These are phyloP conservation scores for Nicotiana tomentosiformis DNA, from an alignment of 257 asterid genomes.

Conservation along the genomic window DNA sequence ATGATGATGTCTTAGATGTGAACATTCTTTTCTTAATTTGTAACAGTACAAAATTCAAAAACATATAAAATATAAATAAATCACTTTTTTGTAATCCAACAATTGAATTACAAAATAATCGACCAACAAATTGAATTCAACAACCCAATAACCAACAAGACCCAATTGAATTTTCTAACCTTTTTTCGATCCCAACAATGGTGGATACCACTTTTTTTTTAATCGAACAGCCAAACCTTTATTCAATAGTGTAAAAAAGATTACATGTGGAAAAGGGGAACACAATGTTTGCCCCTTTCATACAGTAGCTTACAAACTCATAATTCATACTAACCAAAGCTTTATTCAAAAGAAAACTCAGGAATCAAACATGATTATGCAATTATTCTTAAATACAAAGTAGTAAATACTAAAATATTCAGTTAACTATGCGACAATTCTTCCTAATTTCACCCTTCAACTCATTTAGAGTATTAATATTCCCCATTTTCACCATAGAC, in stretches of 20 bases:
- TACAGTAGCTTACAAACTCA: background rate
- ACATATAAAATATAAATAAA: background rate
- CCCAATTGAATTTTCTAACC: too few species aligned
- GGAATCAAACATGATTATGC: background rate
- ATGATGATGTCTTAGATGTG: too few species aligned
- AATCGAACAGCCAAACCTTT: too few species aligned
- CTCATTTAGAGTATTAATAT: constrained; percentile 51
- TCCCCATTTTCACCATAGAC: constrained; percentile 77
- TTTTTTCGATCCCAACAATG: too few species aligned
- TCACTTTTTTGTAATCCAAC: background rate
- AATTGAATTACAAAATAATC: too few species aligned
- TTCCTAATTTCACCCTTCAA: constrained; percentile 58
- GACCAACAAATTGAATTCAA: too few species aligned
- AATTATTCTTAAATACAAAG: background rate
- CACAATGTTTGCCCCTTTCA: too few species aligned
- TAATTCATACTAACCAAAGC: background rate
- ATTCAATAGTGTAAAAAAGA: too few species aligned
- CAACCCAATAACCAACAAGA: too few species aligned
- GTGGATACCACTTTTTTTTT: too few species aligned
- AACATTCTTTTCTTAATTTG: too few species aligned
- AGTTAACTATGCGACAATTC: constrained; percentile 50
- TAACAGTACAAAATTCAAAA: background rate
- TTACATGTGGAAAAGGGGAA: too few species aligned
- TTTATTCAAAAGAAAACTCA: background rate
- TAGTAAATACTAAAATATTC: background rate